A percentile compares a stretch with the other conserved stretches of the same genome.
These are phyloP conservation scores for Blastobotrys attinorum DNA, from an alignment of 805 yeast species.

Conservation along the genomic window DNA sequence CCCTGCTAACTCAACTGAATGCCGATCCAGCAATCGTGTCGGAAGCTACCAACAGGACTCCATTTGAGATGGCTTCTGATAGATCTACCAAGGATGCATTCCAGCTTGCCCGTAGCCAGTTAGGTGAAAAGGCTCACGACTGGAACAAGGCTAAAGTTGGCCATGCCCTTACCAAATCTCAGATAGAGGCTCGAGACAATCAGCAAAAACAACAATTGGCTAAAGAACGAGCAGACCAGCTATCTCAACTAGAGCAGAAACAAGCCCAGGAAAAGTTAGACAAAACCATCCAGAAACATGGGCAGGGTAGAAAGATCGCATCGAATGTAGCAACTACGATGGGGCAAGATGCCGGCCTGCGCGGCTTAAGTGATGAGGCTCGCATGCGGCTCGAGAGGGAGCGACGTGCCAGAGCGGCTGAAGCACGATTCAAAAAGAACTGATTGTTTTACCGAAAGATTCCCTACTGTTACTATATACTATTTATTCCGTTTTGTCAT, in stretches of 20 bases:
- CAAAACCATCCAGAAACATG: conserved; percentile 19
- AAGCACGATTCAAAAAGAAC: conserved; percentile 52
- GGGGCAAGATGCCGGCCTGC: conserved; percentile 15
- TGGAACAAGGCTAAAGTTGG: conserved; percentile 68
- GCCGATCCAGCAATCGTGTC: conserved; percentile 61
- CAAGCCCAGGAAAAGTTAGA: conserved; percentile 53
- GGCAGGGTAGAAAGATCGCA: conserved; percentile 19
- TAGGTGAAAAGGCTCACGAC: conserved; percentile 64
- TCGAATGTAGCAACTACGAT: conserved; percentile 18
- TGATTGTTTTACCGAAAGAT: no score
- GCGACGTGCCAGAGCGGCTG: conserved; percentile 94
- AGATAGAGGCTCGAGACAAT: conserved; percentile 22
- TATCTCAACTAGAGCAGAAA: conserved; percentile 70
- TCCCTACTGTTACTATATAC: no score
- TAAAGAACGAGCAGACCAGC: conserved; percentile 49
- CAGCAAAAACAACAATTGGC: conserved; percentile 17
- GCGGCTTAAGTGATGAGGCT: conserved; percentile 67
- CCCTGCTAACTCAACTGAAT: conserved; percentile 51
- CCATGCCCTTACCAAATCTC: conserved; percentile 35
- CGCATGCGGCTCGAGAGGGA: conserved; percentile 78
- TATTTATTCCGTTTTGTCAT: conserved; percentile 29
- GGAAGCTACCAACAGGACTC: conserved; percentile 43
- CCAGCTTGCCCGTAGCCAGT: conserved; percentile 53
- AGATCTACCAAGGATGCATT: conserved; percentile 39
- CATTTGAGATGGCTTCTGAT: conserved; percentile 58